Percentiles rank a stretch among this genome's conserved stretches.
These are phyloP conservation scores for Paecilomyces dactylethromorphus DNA, from an alignment of 2,329 filamentous ascomycete species.

Conservation along the genomic window DNA sequence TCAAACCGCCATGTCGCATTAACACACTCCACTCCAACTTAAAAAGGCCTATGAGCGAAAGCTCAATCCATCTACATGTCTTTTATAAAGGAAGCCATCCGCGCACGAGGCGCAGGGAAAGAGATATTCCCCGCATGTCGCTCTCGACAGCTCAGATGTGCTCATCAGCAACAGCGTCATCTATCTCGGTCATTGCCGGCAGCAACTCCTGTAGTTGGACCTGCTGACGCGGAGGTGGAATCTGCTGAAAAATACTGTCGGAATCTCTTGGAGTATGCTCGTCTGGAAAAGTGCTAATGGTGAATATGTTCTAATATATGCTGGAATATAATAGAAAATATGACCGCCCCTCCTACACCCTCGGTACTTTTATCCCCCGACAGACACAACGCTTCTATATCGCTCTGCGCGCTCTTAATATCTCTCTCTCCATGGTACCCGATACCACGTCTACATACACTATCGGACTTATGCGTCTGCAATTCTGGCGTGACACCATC, in stretches of 20 bases:
- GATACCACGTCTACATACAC: constrained; percentile 84
- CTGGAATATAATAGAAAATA: constrained; percentile 55
- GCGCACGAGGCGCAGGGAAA: constrained; percentile 12
- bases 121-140: constrained; percentile 9
- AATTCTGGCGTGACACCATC: constrained; percentile 89
- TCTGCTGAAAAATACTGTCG: constrained; percentile 53
- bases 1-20: background rate
- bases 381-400: constrained; percentile 76
- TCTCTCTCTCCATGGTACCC: constrained; percentile 83
- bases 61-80: constrained; percentile 13
- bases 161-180: constrained; percentile 11
- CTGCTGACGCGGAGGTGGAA: constrained; percentile 43
- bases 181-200: constrained; percentile 17
- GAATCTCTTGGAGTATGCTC: constrained; percentile 47
- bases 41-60: background rate
- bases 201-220: constrained; percentile 13
- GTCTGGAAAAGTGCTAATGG: background rate
- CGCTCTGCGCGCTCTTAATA: constrained; percentile 83
- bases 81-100: constrained; percentile 13
- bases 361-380: constrained; percentile 75
- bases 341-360: constrained; percentile 81
- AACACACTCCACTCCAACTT: background rate
- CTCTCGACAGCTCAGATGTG: background rate
- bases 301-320: background rate
- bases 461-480: constrained; percentile 80